Evolutionary conservation across 768 basidiomycete genomes (phyloP).

Genomic region (Suillus americanus): DNA sequence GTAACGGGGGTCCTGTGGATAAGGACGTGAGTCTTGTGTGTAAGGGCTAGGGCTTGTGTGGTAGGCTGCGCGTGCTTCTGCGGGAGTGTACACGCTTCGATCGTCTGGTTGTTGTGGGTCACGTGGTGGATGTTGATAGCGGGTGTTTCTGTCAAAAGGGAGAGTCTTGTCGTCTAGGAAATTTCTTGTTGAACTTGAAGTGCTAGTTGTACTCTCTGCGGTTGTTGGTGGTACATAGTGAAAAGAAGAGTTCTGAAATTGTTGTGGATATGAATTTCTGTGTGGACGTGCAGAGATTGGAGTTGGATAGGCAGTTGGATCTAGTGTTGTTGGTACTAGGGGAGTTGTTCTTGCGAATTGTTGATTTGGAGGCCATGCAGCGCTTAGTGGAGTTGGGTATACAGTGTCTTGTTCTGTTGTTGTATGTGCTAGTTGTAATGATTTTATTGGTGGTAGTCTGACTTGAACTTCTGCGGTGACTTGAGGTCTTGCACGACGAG

Average conservation of each 20-base stretch:
- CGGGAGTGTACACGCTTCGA: slow-evolving; percentile 3
- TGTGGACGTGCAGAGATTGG: slow-evolving; percentile 10
- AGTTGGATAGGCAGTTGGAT: slow-evolving; percentile 1
- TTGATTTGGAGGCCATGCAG: slow-evolving; percentile 14
- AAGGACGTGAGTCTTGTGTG: neutral
- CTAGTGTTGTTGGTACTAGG: slow-evolving; percentile 20
- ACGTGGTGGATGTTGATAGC: neutral
- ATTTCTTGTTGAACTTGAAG: slow-evolving; percentile 19
- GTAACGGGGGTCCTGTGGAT: neutral
- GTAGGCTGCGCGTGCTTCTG: slow-evolving; percentile 1
- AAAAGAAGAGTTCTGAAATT: slow-evolving; percentile 7
- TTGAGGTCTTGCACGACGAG: neutral
- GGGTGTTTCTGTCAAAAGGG: slow-evolving; percentile 15
- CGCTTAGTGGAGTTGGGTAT: slow-evolving; percentile 19
- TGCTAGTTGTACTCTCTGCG: slow-evolving; percentile 20
- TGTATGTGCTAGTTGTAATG: slow-evolving; percentile 17
- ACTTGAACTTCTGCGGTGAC: neutral
- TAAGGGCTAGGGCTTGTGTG: neutral
- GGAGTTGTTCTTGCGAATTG: slow-evolving; percentile 28
- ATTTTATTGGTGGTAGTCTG: slow-evolving; percentile 15
- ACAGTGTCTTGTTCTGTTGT: slow-evolving; percentile 16
- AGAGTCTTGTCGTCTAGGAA: slow-evolving; percentile 12
- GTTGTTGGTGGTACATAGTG: slow-evolving; percentile 24
- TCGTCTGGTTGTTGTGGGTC: slow-evolving; percentile 4
- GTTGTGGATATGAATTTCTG: slow-evolving; percentile 13